Conservation (phyloP, 2,329 filamentous ascomycete genomes). For the Calycina marina region DNA sequence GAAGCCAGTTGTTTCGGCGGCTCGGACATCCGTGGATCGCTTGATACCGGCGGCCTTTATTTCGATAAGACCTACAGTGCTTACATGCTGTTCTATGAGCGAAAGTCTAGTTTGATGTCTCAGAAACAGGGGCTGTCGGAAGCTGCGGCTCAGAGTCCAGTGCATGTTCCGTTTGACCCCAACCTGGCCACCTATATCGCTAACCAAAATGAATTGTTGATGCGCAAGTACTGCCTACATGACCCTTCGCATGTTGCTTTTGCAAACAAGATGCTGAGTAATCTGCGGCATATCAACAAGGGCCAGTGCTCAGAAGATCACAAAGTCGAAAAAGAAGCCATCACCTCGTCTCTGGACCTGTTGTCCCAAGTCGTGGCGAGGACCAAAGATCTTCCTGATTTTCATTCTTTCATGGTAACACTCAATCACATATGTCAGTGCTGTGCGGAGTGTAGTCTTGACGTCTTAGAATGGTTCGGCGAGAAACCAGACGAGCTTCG, state of each 20-base stretch:
- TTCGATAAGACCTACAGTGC: constrained; percentile 70
- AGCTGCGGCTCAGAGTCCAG: constrained; percentile 24
- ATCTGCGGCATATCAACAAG: constrained; percentile 34
- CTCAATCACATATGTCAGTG: constrained; percentile 34
- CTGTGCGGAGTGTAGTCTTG: constrained; percentile 40
- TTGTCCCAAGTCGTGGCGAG: constrained; percentile 64
- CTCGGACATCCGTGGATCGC: constrained; percentile 35
- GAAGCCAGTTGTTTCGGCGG: constrained; percentile 72
- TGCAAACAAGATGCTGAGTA: constrained; percentile 44
- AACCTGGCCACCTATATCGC: constrained; percentile 45
- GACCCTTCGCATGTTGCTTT: constrained; percentile 59
- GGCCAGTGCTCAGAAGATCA: constrained; percentile 35
- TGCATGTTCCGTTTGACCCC: constrained; percentile 31
- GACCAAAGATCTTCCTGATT: constrained; percentile 51
- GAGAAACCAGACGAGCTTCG: constrained; percentile 41
- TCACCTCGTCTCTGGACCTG: constrained; percentile 46
- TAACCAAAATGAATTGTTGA: constrained; percentile 55
- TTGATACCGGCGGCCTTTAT: constrained; percentile 29
- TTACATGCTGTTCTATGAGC: constrained; percentile 97
- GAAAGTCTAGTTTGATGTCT: constrained; percentile 47
- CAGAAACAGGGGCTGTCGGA: constrained; percentile 33
- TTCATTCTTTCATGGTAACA: constrained; percentile 38
- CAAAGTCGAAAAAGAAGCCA: constrained; percentile 31
- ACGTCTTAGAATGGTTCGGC: constrained; percentile 47
- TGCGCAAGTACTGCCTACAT: constrained; percentile 67